Percentiles rank a stretch among this genome's conserved stretches.
phyloP scores from a whole-genome alignment of 176 grass and related monocot species.

The Oropetium thomaeum region DNA sequence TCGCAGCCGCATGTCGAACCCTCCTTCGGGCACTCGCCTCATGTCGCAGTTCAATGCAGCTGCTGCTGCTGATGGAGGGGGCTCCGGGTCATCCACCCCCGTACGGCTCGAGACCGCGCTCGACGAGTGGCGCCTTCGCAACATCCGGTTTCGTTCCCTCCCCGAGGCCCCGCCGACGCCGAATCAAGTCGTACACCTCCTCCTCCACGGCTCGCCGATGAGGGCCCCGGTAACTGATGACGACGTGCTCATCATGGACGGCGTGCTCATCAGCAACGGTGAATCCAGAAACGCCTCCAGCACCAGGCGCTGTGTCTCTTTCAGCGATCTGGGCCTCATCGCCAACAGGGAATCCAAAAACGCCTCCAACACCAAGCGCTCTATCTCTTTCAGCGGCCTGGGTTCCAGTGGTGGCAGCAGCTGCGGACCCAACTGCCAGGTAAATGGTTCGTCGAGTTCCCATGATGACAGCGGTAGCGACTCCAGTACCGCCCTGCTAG shows the following conservation, averaged over 20 bases:
- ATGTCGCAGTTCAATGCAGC: conserved; percentile 5
- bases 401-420: neutral
- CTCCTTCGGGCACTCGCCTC: conserved; percentile 4
- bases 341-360: neutral
- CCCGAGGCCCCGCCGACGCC: neutral
- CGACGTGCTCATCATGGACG: conserved; percentile 50
- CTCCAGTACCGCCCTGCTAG: neutral
- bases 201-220: conserved; percentile 1
- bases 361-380: neutral
- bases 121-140: neutral
- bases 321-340: too few species aligned
- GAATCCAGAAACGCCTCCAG: neutral
- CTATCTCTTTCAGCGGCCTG: neutral
- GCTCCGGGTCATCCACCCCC: neutral
- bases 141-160: neutral
- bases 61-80: neutral
- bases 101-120: neutral
- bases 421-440: conserved; percentile 4
- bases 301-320: neutral
- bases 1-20: neutral
- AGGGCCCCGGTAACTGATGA: conserved; percentile 21
- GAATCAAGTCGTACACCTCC: neutral
- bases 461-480: neutral
- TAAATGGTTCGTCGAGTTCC: neutral
- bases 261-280: conserved; percentile 33